A percentile compares a stretch with the other conserved stretches of the same genome.
Conservation (phyloP, 352 stramenopile species). For the Phytophthora nicotianae region DNA sequence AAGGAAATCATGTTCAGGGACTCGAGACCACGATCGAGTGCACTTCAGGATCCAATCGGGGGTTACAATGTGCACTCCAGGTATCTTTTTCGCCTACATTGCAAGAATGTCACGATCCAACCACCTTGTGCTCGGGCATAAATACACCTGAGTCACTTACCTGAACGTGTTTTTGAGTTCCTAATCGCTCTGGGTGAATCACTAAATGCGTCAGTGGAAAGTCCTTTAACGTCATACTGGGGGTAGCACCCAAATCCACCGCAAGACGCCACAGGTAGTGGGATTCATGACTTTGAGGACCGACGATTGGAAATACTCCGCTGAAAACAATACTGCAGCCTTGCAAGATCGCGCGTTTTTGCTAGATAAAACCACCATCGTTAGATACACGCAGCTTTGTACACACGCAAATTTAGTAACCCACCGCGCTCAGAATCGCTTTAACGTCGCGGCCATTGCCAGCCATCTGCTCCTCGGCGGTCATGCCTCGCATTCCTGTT, state of each 20-base stretch:
- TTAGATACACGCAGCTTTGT: slow-evolving; percentile 1
- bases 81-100: slow-evolving; percentile 59
- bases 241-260: slow-evolving; percentile 66
- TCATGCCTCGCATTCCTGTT: slow-evolving; percentile 48
- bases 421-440: slow-evolving; percentile 62
- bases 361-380: slow-evolving; percentile 33
- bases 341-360: slow-evolving; percentile 70
- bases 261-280: slow-evolving; percentile 82
- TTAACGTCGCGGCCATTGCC: slow-evolving; percentile 75
- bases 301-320: slow-evolving; percentile 74
- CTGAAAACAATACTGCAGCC: slow-evolving; percentile 82
- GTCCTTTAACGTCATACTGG: slow-evolving; percentile 72
- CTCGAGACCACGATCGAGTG: slow-evolving; percentile 68
- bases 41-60: slow-evolving; percentile 86
- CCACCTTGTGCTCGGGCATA: background rate
- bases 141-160: slow-evolving; percentile 22
- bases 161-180: slow-evolving; percentile 82
- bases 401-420: slow-evolving; percentile 8
- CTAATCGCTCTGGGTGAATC: slow-evolving; percentile 79
- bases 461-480: slow-evolving; percentile 72
- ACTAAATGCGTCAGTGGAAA: slow-evolving; percentile 87
- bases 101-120: slow-evolving; percentile 2
- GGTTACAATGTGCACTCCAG: slow-evolving; percentile 66
- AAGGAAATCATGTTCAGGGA: slow-evolving; percentile 67
- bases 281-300: slow-evolving; percentile 56